A percentile compares a stretch with the other conserved stretches of the same genome.
Conservation (phyloP, 2,329 filamentous ascomycete species). For the Pseudogymnoascus sp. region DNA sequence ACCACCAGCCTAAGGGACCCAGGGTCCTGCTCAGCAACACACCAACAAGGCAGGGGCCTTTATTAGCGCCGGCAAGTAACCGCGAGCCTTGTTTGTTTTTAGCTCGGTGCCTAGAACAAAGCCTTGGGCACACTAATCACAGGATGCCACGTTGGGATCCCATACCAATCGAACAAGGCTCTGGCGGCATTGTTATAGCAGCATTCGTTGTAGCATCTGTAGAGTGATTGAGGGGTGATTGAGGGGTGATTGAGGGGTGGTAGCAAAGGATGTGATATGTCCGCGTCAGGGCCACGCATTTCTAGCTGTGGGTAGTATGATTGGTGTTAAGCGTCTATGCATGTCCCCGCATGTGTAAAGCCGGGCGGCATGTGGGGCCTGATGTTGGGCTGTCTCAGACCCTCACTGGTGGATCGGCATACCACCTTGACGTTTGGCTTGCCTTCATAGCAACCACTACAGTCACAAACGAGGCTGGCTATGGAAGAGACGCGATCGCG, state of each 20-base stretch:
- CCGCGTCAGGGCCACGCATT: background rate
- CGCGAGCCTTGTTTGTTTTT: background rate
- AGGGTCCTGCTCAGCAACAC: background rate
- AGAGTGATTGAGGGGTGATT: background rate
- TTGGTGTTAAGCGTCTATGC: background rate
- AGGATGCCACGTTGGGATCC: background rate
- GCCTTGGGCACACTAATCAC: constrained; percentile 21
- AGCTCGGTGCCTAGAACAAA: constrained; percentile 33
- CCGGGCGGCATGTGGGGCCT: background rate
- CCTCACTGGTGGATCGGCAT: background rate
- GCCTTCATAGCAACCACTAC: background rate
- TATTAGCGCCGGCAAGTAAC: background rate
- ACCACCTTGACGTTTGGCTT: background rate
- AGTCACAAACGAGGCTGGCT: background rate
- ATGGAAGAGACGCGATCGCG: background rate
- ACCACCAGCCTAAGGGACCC: background rate
- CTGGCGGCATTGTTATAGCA: background rate
- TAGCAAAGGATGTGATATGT: background rate
- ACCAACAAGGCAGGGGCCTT: background rate
- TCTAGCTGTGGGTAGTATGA: background rate
- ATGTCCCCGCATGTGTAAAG: background rate
- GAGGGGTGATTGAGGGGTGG: background rate
- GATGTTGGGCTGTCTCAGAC: background rate
- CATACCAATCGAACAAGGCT: background rate
- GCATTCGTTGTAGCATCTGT: background rate